phyloP scores from a whole-genome alignment of 768 basidiomycete species.

The Coprinopsis sp. region DNA sequence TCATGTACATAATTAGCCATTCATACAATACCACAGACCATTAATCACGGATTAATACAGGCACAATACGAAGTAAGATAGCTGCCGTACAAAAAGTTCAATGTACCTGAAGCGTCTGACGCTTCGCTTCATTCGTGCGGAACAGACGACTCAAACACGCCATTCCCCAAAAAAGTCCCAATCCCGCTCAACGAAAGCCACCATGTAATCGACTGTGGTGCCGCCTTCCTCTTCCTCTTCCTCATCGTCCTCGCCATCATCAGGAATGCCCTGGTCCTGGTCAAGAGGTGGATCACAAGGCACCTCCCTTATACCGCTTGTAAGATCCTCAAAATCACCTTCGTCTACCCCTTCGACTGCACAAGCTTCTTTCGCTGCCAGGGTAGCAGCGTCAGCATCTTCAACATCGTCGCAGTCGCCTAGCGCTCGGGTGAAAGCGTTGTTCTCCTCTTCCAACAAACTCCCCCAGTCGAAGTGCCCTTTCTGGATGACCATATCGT shows the following conservation, averaged over 20 bases:
- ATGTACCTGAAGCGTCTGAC: no score
- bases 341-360: constrained; percentile 75
- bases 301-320: background rate
- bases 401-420: constrained; percentile 86
- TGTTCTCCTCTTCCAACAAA: constrained; percentile 59
- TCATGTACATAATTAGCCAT: no score
- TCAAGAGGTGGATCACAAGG: constrained; percentile 17
- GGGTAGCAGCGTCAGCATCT: constrained; percentile 74
- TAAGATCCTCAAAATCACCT: constrained; percentile 58
- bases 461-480: constrained; percentile 95
- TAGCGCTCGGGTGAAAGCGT: constrained; percentile 65
- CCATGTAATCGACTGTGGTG: constrained; percentile 81
- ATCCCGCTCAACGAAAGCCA: constrained; percentile 57
- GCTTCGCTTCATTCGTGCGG: no score
- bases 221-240: constrained; percentile 61
- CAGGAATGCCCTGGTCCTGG: constrained; percentile 22
- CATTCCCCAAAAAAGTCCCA: constrained; percentile 71
- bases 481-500: constrained; percentile 86
- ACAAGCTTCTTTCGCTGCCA: constrained; percentile 72
- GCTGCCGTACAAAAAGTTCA: no score
- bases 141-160: constrained; percentile 42
- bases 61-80: no score
- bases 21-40: no score
- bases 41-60: no score
- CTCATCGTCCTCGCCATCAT: constrained; percentile 29